A percentile compares a stretch with the other conserved stretches of the same genome.
These are phyloP conservation scores for Psidium guajava DNA, from an alignment of 345 rosid genomes.

Conservation along the genomic window DNA sequence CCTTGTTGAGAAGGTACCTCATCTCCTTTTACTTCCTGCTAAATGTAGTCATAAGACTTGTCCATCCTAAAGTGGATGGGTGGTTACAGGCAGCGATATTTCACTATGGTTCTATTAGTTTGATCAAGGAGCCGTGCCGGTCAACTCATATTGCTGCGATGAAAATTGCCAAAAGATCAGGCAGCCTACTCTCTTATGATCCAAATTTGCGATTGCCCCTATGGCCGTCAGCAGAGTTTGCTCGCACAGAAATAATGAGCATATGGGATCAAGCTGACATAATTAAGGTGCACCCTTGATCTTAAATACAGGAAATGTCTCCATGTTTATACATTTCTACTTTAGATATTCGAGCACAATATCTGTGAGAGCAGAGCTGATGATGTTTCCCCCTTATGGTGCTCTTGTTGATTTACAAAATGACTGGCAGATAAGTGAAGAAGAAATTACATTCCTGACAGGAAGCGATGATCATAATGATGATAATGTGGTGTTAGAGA, in stretches of 20 bases:
- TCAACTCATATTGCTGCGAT: slow-evolving; percentile 49
- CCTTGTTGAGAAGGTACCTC: slow-evolving; percentile 35
- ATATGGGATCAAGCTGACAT: slow-evolving; percentile 58
- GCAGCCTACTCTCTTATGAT: slow-evolving; percentile 55
- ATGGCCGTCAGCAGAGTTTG: slow-evolving; percentile 53
- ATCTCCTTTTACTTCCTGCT: neutral
- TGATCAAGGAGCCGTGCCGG: slow-evolving; percentile 59
- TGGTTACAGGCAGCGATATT: slow-evolving; percentile 42
- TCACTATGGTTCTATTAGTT: slow-evolving; percentile 62
- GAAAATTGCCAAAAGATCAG: slow-evolving; percentile 47
- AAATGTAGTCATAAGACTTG: neutral
- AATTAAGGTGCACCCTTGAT: slow-evolving; percentile 34
- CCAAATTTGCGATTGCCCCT: slow-evolving; percentile 48
- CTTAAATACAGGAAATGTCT: neutral
- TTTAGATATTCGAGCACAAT: neutral
- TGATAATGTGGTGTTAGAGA: slow-evolving; percentile 35
- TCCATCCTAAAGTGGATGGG: neutral
- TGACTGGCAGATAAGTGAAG: slow-evolving; percentile 26
- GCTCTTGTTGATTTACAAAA: neutral
- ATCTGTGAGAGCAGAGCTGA: neutral
- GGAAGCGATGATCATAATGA: slow-evolving; percentile 19
- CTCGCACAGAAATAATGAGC: slow-evolving; percentile 43
- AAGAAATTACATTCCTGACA: slow-evolving; percentile 28
- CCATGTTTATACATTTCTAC: neutral
- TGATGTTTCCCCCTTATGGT: neutral